Conservation (phyloP, 2,329 filamentous ascomycete genomes). For the Clonostachys solani region DNA sequence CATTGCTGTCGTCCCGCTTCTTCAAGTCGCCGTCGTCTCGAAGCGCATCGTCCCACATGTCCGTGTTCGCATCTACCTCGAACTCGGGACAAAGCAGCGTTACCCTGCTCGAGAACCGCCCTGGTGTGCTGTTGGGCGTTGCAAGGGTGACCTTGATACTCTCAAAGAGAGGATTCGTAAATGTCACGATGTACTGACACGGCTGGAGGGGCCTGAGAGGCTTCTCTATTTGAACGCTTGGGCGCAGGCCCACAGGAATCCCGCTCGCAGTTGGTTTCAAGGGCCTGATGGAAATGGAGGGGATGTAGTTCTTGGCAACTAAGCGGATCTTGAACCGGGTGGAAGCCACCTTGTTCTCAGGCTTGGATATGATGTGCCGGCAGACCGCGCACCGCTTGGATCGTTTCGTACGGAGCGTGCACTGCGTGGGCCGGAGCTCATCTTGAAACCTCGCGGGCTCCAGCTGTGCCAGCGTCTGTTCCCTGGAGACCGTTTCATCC, state of each 20-base stretch:
- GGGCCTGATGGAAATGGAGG: slow-evolving; percentile 70
- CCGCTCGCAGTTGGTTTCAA: slow-evolving; percentile 35
- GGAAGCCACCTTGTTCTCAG: slow-evolving; percentile 83
- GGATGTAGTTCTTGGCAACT: slow-evolving; percentile 84
- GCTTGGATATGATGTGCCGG: slow-evolving; percentile 92
- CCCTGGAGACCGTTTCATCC: slow-evolving; percentile 51
- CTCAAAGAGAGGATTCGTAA: slow-evolving; percentile 94
- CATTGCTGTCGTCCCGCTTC: slow-evolving; percentile 31
- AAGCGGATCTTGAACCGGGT: slow-evolving; percentile 91
- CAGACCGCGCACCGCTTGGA: slow-evolving; percentile 91
- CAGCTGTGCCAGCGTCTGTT: slow-evolving; percentile 44
- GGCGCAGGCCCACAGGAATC: slow-evolving; percentile 26
- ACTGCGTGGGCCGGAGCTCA: slow-evolving; percentile 76
- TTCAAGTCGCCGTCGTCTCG: slow-evolving; percentile 42
- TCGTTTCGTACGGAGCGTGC: slow-evolving; percentile 83
- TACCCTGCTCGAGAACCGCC: slow-evolving; percentile 71
- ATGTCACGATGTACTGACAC: slow-evolving; percentile 80
- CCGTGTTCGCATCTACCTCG: slow-evolving; percentile 88
- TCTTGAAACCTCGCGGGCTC: slow-evolving; percentile 61
- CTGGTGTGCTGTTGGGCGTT: slow-evolving; percentile 75
- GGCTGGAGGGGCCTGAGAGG: slow-evolving; percentile 53
- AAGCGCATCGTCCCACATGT: slow-evolving; percentile 82
- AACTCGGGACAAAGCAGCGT: slow-evolving; percentile 94
- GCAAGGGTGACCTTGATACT: slow-evolving; percentile 82
- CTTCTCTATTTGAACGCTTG: slow-evolving; percentile 18